Evolutionary conservation across 2,329 filamentous ascomycete genomes (phyloP).

Genomic region (Lasiodiplodia gonubiensis): DNA sequence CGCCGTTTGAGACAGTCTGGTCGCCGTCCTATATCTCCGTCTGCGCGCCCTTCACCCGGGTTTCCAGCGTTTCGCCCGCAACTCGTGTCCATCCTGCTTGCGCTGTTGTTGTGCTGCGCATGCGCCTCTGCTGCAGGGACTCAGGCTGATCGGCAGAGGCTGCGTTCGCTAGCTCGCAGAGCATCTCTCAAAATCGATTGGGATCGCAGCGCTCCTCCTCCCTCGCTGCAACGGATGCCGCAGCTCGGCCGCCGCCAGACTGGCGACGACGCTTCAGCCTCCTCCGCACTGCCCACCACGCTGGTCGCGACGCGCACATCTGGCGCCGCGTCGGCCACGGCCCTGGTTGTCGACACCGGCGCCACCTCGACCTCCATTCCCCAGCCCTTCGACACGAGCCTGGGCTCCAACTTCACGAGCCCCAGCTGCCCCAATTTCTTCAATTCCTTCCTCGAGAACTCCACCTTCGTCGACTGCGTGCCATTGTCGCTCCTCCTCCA

Average conservation of each 20-base stretch:
- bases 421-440: conserved; percentile 70
- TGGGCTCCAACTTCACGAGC: conserved; percentile 60
- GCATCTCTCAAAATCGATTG: conserved; percentile 24
- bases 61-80: not conserved
- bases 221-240: conserved; percentile 23
- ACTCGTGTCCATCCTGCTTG: conserved; percentile 21
- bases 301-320: conserved; percentile 20
- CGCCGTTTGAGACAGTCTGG: conserved; percentile 24
- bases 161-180: conserved; percentile 25
- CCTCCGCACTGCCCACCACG: conserved; percentile 24
- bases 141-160: conserved; percentile 21
- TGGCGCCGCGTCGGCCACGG: conserved; percentile 2
- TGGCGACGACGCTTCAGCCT: conserved; percentile 22
- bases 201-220: conserved; percentile 20
- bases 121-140: conserved; percentile 28
- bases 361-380: conserved; percentile 39
- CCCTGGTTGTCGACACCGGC: conserved; percentile 29
- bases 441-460: conserved; percentile 66
- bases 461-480: conserved; percentile 74
- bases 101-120: conserved; percentile 23
- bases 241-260: conserved; percentile 13
- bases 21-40: conserved; percentile 19
- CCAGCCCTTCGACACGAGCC: conserved; percentile 53
- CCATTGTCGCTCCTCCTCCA: conserved; percentile 84
- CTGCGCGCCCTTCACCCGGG: not conserved